Base-by-base conservation (phyloP, 352 stramenopile genomes). In the Sclerospora graminicola region DNA sequence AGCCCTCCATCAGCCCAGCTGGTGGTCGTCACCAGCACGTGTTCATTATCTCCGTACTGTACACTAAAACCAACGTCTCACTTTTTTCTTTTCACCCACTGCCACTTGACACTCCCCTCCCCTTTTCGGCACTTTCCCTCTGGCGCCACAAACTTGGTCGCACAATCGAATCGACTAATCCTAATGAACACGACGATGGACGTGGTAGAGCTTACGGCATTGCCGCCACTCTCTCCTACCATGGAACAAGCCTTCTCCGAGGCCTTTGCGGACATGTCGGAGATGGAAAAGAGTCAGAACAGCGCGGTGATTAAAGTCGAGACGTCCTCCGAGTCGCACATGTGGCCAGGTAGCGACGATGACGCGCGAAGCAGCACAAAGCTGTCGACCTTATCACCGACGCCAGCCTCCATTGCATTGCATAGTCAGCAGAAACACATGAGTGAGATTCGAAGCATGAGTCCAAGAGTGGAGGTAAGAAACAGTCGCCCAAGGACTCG, bases 401-500 rank as follows among this genome's bases (percentile, higher is more conserved):
- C 47, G 0, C 46, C 41, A 13, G 36, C 63, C 9, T 52, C 66
- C 0, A 63, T 69, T 8, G 63, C 68, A 8, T 55, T 56, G 1
- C 77, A 66, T 60, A 66, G 48, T 10, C 63, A 81, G 47, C 64
- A 69, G 18, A 46, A 48, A 11, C 45, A 48, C 39, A 32, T 49
- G 33, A 54, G 21, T 23, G 48, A 59, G 19, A 59, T 59, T 37
- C 15, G 35, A 13, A 48, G 18, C 19, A 66, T 66, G 38, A 66
- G 52, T 34, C 57, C 53, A 5, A 56, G n/a, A n/a, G 52, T 38
- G 47, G 44, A 0, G 28, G 29, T 9, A 58, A 54, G 51, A 60
- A 64, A 16, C 57, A 52, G 24, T 29, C 42, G 19, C 18, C 27
- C 9, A 50, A 45, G 16, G 51, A 53, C 45, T 7, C 44, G 21